A percentile compares a stretch with the other conserved stretches of the same genome.
Conservation (phyloP, 176 grass and related monocot genomes). For the Hordeum marinum region DNA sequence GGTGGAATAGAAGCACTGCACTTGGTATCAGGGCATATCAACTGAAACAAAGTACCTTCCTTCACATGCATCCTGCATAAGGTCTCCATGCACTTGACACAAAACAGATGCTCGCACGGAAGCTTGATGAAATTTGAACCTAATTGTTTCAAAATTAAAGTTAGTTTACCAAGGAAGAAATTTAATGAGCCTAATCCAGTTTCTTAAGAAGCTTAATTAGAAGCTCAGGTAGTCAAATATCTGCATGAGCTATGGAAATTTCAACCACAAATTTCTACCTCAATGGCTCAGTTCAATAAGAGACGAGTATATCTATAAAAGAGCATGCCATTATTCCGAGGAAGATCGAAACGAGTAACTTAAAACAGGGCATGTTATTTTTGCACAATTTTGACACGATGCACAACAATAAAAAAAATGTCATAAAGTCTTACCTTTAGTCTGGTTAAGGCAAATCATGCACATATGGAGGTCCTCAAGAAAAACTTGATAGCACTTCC, state of each 20-base stretch:
- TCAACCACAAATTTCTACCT: not conserved
- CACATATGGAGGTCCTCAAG: slow-evolving; percentile 42
- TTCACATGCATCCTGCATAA: slow-evolving; percentile 46
- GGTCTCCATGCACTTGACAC: slow-evolving; percentile 27
- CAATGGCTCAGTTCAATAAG: not conserved
- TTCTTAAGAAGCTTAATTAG: not conserved
- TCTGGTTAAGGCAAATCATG: slow-evolving; percentile 41
- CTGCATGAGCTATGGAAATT: not conserved
- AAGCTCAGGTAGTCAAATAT: not conserved
- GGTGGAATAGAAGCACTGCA: slow-evolving; percentile 44
- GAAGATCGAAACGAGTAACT: not conserved
- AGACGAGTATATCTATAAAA: not conserved
- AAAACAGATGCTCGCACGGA: slow-evolving; percentile 27
- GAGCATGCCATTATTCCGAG: not conserved
- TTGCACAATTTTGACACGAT: not conserved
- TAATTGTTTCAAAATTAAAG: slow-evolving; percentile 11
- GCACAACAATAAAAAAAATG: not conserved
- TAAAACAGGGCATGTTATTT: not conserved
- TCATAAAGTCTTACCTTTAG: slow-evolving; percentile 9
- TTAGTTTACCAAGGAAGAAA: not conserved
- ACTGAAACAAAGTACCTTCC: slow-evolving; percentile 36
- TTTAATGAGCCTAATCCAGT: not conserved
- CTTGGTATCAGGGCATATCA: slow-evolving; percentile 51
- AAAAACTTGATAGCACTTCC: slow-evolving; percentile 37
- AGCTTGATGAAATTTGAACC: slow-evolving; percentile 38